Evolutionary conservation across 2,329 filamentous ascomycete species (phyloP).

Genomic region (Kalaharituber pfeilii): DNA sequence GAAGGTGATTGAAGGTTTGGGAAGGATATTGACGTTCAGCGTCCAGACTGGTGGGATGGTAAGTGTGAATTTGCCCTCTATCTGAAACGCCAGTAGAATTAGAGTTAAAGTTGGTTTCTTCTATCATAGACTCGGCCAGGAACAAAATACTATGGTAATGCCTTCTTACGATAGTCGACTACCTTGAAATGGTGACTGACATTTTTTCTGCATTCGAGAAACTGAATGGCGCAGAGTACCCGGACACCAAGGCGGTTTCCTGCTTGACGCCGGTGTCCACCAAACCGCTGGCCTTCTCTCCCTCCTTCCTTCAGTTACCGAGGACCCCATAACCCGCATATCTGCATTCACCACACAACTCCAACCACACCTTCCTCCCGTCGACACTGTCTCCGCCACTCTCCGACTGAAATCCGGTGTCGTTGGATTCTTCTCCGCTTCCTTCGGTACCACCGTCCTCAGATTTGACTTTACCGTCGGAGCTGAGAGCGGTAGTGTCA

Average conservation of each 20-base stretch:
- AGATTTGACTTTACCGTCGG: conserved; percentile 40
- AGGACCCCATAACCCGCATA: conserved; percentile 30
- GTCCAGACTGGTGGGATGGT: too few species aligned
- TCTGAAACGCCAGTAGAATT: too few species aligned
- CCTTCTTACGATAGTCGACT: conserved; percentile 4
- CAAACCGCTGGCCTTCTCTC: conserved; percentile 45
- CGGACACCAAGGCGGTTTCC: conserved; percentile 55
- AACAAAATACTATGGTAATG: conserved; percentile 30
- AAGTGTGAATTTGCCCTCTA: too few species aligned
- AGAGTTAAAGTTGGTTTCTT: too few species aligned
- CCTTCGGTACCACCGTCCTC: conserved; percentile 37
- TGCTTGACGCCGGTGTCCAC: conserved; percentile 62
- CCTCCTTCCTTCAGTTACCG: conserved; percentile 33
- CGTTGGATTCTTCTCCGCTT: conserved; percentile 40
- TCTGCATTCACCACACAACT: conserved; percentile 40
- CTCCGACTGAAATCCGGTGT: conserved; percentile 38
- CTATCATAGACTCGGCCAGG: conserved; percentile 30
- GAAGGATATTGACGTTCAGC: conserved; percentile 39
- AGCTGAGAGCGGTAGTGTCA: conserved; percentile 41
- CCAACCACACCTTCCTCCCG: conserved; percentile 41
- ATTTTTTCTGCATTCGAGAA: conserved; percentile 22
- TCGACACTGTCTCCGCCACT: conserved; percentile 48
- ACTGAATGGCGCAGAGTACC: conserved; percentile 50
- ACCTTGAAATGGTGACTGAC: conserved; percentile 4
- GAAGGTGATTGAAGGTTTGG: conserved; percentile 35